phyloP scores from a whole-genome alignment of 2,329 filamentous ascomycete genomes.

The Rhytidhysteron rufulum region DNA sequence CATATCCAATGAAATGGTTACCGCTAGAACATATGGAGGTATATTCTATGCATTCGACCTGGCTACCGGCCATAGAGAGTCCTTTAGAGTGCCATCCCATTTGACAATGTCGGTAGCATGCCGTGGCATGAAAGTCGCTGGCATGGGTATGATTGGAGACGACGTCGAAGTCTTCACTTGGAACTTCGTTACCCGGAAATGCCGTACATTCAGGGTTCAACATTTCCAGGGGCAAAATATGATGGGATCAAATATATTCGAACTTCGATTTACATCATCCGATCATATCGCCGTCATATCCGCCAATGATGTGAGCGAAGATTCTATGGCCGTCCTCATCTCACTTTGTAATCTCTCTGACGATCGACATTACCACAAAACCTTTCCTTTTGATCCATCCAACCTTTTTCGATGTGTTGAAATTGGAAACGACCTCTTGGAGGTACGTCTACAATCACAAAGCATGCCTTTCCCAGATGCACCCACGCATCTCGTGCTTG shows the following conservation, averaged over 20 bases:
- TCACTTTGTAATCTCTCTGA: too few species aligned
- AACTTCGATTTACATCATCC: not conserved
- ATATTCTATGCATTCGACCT: constrained; percentile 21
- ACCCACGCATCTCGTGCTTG: too few species aligned
- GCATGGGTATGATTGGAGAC: constrained; percentile 8
- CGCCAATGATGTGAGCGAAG: not conserved
- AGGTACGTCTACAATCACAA: too few species aligned
- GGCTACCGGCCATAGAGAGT: constrained; percentile 9
- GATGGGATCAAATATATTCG: not conserved
- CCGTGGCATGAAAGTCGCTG: constrained; percentile 20
- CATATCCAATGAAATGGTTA: constrained; percentile 23
- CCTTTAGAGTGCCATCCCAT: constrained; percentile 15
- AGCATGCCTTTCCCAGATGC: too few species aligned
- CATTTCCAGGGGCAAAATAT: not conserved
- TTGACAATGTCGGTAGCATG: constrained; percentile 11
- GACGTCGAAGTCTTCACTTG: constrained; percentile 21
- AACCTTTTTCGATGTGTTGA: too few species aligned
- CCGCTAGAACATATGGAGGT: constrained; percentile 11
- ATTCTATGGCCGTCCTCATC: too few species aligned
- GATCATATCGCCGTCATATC: not conserved
- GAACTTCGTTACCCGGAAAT: constrained; percentile 21
- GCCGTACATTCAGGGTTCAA: constrained; percentile 14
- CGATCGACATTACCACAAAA: not conserved
- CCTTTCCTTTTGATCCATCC: not conserved
- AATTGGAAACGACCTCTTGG: too few species aligned